phyloP scores from a whole-genome alignment of 1,284 basidiomycete genomes.

The Dichomitus squalens region DNA sequence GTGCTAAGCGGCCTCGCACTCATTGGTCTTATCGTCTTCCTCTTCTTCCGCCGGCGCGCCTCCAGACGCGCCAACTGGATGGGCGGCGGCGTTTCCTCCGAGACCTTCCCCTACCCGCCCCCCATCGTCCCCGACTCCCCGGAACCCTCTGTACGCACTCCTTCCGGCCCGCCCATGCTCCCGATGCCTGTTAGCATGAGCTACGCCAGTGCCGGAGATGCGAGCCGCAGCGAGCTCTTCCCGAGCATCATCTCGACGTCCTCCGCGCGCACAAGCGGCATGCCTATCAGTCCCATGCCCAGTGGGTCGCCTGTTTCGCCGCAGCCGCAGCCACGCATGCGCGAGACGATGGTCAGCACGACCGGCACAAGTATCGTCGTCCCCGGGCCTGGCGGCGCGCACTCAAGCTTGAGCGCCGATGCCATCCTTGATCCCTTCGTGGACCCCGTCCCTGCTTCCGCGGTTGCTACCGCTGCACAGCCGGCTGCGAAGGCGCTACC shows the following conservation, averaged over 20 bases:
- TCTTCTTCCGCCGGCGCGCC: constrained; percentile 23
- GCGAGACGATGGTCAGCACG: constrained; percentile 19
- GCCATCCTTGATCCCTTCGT: constrained; percentile 13
- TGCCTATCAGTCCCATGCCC: constrained; percentile 15
- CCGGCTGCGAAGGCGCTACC: not conserved
- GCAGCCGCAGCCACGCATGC: constrained; percentile 7
- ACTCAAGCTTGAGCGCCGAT: constrained; percentile 20
- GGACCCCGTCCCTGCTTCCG: constrained; percentile 14
- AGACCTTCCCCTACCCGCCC: constrained; percentile 6
- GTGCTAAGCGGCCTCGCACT: constrained; percentile 19
- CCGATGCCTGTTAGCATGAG: not conserved
- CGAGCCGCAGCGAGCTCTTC: constrained; percentile 16
- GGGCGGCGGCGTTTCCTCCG: constrained; percentile 19
- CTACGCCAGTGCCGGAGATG: not conserved
- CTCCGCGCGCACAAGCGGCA: constrained; percentile 2
- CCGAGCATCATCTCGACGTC: constrained; percentile 21
- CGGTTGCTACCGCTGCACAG: not conserved
- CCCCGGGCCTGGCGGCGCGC: constrained; percentile 1
- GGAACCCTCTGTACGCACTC: not conserved
- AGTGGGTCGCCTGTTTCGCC: not conserved
- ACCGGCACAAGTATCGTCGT: constrained; percentile 11
- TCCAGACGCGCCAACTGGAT: constrained; percentile 19
- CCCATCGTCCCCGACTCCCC: constrained; percentile 16
- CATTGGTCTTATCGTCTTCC: constrained; percentile 16
- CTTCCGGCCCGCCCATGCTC: not conserved